Evolutionary conservation across 257 asterid genomes (phyloP).

Genomic region (Thymus quinquecostatus): DNA sequence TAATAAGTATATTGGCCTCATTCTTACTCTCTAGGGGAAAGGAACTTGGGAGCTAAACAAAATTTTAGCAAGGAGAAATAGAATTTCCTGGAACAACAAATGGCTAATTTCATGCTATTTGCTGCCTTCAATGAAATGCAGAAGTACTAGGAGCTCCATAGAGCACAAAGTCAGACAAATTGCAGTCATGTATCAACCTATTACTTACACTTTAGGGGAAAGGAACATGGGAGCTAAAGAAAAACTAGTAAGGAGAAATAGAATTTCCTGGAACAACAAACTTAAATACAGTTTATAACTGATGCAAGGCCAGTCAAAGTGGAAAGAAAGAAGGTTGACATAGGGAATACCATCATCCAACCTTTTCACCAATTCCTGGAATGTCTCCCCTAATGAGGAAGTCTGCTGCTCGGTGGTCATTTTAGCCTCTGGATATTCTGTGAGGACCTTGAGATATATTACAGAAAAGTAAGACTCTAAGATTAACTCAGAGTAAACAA

Average conservation of each 20-base stretch:
- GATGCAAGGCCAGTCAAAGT: conserved; percentile 24
- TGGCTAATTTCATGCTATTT: too few species aligned
- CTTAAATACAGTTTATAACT: conserved; percentile 15
- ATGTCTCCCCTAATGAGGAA: conserved; percentile 75
- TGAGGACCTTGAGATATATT: conserved; percentile 58
- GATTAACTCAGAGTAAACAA: neutral
- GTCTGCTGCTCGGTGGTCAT: conserved; percentile 72
- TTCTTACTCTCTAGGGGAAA: neutral
- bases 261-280: conserved; percentile 17
- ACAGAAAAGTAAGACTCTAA: neutral
- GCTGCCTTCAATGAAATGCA: too few species aligned
- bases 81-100: conserved; percentile 17
- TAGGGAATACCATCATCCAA: conserved; percentile 93
- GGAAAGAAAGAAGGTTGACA: conserved; percentile 34
- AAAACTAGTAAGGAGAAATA: neutral
- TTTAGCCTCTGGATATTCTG: conserved; percentile 88
- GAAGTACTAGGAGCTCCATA: too few species aligned
- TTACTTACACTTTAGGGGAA: neutral
- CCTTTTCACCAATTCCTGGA: conserved; percentile 82
- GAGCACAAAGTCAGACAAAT: neutral
- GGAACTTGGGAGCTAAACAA: conserved; percentile 1
- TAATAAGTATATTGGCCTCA: neutral
- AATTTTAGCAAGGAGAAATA: neutral
- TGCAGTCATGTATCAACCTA: neutral
- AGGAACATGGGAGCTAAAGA: conserved; percentile 3